A percentile compares a stretch with the other conserved stretches of the same genome.
phyloP scores from a whole-genome alignment of 2,329 filamentous ascomycete genomes.

The Colletotrichum phormii region DNA sequence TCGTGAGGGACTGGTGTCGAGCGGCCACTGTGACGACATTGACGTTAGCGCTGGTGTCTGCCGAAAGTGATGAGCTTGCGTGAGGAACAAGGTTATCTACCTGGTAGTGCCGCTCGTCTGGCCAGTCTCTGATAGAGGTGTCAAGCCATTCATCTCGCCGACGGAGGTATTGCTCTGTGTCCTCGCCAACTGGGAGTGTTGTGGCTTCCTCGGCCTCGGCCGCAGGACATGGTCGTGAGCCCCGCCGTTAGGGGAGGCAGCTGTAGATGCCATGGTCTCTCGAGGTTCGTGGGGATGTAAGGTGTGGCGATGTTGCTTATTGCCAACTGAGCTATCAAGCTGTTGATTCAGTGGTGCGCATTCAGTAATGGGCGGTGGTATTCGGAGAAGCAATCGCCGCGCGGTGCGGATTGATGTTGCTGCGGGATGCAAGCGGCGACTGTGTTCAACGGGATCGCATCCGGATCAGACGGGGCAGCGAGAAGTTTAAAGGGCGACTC shows the following conservation, averaged over 20 bases:
- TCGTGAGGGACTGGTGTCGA: slow-evolving; percentile 88
- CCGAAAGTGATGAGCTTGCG: not conserved
- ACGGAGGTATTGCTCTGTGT: slow-evolving; percentile 35
- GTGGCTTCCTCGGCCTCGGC: slow-evolving; percentile 62
- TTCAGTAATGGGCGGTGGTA: not conserved
- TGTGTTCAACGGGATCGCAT: slow-evolving; percentile 8
- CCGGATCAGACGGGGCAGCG: slow-evolving; percentile 11
- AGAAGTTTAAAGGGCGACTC: not conserved
- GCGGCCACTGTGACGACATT: slow-evolving; percentile 68
- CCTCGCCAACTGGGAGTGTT: slow-evolving; percentile 53
- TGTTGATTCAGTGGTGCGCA: not conserved
- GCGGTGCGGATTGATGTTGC: not conserved
- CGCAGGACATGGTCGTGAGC: slow-evolving; percentile 57
- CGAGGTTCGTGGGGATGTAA: not conserved
- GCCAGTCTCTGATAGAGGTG: slow-evolving; percentile 28
- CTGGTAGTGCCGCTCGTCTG: slow-evolving; percentile 35
- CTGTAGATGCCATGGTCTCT: slow-evolving; percentile 27
- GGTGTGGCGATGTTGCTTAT: not conserved
- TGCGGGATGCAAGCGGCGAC: slow-evolving; percentile 14
- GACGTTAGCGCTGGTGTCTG: not conserved
- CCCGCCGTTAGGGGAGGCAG: slow-evolving; percentile 28
- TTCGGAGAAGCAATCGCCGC: not conserved
- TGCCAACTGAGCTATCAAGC: not conserved
- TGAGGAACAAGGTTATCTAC: not conserved
- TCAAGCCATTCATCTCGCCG: slow-evolving; percentile 24